phyloP scores from a whole-genome alignment of 2,329 filamentous ascomycete species.

The Colletotrichum orbiculare region DNA sequence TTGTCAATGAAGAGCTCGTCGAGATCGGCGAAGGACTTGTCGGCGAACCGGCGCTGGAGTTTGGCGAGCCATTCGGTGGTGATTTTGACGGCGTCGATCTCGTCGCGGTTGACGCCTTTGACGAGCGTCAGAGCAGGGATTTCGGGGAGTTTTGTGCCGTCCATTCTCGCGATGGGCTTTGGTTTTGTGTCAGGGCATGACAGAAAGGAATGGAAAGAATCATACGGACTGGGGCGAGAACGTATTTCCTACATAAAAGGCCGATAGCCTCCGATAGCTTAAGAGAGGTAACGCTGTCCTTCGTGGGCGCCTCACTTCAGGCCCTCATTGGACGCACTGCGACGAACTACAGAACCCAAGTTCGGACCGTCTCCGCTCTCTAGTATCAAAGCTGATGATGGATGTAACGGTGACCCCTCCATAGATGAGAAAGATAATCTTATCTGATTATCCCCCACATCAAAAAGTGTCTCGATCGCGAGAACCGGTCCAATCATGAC shows the following conservation, averaged over 20 bases:
- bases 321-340: not conserved
- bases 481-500: not conserved
- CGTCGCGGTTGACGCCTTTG: constrained; percentile 7
- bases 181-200: not conserved
- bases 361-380: constrained; percentile 3
- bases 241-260: constrained; percentile 4
- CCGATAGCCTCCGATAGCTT: constrained; percentile 27
- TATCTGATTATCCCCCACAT: constrained; percentile 16
- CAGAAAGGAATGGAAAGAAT: constrained; percentile 1
- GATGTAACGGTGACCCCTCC: too few relatives aligned
- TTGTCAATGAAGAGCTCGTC: constrained; percentile 40
- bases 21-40: constrained; percentile 19
- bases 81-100: constrained; percentile 11
- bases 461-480: not conserved
- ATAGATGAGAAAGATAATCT: constrained; percentile 10
- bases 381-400: not conserved
- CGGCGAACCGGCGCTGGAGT: constrained; percentile 13
- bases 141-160: constrained; percentile 11
- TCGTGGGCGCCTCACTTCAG: not conserved
- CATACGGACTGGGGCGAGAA: not conserved
- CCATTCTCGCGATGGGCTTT: constrained; percentile 11
- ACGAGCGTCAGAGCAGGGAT: constrained; percentile 10
- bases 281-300: not conserved
- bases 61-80: constrained; percentile 16
- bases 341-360: not conserved